phyloP scores from a whole-genome alignment of 495 filamentous ascomycete genomes.

The Tuber melanosporum region DNA sequence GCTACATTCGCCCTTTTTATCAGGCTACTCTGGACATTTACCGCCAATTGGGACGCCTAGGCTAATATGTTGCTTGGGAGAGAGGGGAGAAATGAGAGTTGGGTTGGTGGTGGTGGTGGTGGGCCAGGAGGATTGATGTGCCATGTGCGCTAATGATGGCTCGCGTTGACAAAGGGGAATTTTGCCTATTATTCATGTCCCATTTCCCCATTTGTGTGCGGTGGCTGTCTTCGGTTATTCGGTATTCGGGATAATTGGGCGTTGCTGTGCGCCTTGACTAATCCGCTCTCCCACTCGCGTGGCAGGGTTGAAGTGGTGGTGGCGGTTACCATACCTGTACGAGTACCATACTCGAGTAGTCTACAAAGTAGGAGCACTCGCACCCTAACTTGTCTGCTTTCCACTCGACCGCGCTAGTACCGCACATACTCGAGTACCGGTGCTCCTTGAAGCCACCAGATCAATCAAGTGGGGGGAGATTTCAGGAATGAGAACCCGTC shows the following conservation, averaged over 20 bases:
- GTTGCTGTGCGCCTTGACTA: background rate
- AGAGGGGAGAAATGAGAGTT: background rate
- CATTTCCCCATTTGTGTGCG: background rate
- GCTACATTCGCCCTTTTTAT: background rate
- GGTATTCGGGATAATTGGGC: background rate
- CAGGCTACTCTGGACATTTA: background rate
- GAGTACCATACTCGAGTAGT: too few species aligned
- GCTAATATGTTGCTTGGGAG: background rate
- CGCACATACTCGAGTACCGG: background rate
- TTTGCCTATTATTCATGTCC: background rate
- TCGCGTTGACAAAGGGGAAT: background rate
- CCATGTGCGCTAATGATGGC: background rate
- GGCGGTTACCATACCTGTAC: background rate
- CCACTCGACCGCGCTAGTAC: background rate
- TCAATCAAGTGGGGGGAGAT: background rate
- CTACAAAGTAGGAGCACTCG: too few species aligned
- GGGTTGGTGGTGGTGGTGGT: background rate
- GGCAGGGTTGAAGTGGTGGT: background rate
- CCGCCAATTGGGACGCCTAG: background rate
- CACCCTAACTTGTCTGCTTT: background rate
- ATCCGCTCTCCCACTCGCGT: background rate
- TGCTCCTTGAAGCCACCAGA: background rate
- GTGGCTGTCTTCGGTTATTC: background rate
- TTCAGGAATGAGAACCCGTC: background rate
- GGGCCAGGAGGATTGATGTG: background rate